Percentiles rank a stretch among this genome's conserved stretches.
Evolutionary conservation across 805 yeast species (phyloP).

Genomic region (Blastobotrys americana): DNA sequence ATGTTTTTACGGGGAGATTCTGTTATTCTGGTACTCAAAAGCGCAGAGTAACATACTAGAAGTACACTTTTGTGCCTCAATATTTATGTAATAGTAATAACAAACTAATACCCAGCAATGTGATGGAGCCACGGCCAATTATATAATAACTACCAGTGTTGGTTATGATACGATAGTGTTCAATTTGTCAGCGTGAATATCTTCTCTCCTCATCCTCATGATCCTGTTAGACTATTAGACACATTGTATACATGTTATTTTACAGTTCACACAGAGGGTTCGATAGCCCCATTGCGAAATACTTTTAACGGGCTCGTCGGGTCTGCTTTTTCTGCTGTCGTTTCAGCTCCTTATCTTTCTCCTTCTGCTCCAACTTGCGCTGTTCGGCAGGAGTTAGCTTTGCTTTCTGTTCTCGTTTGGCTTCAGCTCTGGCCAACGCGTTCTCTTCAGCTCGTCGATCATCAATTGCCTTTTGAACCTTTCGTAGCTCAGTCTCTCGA

Average conservation of each 20-base stretch:
- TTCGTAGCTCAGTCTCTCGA: constrained; percentile 66
- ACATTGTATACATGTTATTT: too few relatives aligned
- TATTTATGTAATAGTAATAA: background rate
- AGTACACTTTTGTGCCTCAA: background rate
- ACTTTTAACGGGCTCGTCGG: constrained; percentile 6
- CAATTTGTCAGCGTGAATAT: too few relatives aligned
- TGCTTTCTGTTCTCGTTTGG: constrained; percentile 50
- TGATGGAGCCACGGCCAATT: background rate
- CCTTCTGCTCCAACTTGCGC: constrained; percentile 69
- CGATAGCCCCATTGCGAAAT: constrained; percentile 2
- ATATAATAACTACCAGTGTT: too few relatives aligned
- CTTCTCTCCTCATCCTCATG: too few relatives aligned
- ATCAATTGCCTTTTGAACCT: constrained; percentile 63
- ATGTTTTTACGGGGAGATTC: constrained; percentile 94
- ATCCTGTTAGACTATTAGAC: too few relatives aligned
- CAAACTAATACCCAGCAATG: constrained; percentile 1
- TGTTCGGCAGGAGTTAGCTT: constrained; percentile 69
- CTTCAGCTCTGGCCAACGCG: constrained; percentile 55
- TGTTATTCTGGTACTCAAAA: constrained; percentile 64
- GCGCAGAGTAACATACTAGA: constrained; percentile 15
- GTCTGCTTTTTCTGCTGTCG: constrained; percentile 37
- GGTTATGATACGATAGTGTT: too few relatives aligned
- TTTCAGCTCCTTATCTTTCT: constrained; percentile 73
- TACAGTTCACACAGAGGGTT: background rate
- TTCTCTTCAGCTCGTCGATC: constrained; percentile 58